These are phyloP conservation scores for Onygenales sp. DNA, from an alignment of 2,329 filamentous ascomycete species.

Conservation along the genomic window DNA sequence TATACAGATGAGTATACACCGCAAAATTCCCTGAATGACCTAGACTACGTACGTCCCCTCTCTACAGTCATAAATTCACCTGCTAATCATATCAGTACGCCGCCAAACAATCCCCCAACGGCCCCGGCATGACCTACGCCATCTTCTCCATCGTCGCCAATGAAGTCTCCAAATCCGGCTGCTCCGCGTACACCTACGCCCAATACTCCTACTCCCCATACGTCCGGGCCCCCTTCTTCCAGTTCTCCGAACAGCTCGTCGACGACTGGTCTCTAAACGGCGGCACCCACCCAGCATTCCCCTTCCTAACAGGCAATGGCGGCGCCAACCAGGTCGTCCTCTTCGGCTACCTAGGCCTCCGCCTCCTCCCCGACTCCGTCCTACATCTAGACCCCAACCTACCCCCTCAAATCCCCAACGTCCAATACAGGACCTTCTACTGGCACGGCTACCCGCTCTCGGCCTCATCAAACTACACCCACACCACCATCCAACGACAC, in stretches of 20 bases:
- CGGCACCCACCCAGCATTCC: constrained; percentile 58
- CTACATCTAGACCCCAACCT: constrained; percentile 54
- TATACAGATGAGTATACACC: constrained; percentile 47
- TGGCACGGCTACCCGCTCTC: constrained; percentile 57
- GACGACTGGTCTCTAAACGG: constrained; percentile 54
- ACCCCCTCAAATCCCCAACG: constrained; percentile 53
- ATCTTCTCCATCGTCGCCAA: constrained; percentile 60
- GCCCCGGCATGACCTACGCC: constrained; percentile 64
- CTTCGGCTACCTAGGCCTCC: constrained; percentile 58
- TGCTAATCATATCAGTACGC: constrained; percentile 43
- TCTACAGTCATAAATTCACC: neutral
- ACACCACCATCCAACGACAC: constrained; percentile 52
- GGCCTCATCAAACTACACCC: constrained; percentile 52
- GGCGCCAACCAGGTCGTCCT: constrained; percentile 58
- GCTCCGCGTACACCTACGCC: constrained; percentile 58
- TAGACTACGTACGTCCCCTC: constrained; percentile 47
- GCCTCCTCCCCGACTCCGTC: constrained; percentile 49
- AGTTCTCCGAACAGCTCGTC: constrained; percentile 59
- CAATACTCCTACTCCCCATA: constrained; percentile 57
- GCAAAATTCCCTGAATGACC: constrained; percentile 42
- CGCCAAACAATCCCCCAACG: constrained; percentile 56
- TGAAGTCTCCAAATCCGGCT: constrained; percentile 55
- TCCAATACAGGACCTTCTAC: constrained; percentile 55
- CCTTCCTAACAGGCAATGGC: constrained; percentile 62
- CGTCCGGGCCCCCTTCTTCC: constrained; percentile 56